Evolutionary conservation across 345 rosid genomes (phyloP).

Genomic region (Diplotaxis tenuifolia): DNA sequence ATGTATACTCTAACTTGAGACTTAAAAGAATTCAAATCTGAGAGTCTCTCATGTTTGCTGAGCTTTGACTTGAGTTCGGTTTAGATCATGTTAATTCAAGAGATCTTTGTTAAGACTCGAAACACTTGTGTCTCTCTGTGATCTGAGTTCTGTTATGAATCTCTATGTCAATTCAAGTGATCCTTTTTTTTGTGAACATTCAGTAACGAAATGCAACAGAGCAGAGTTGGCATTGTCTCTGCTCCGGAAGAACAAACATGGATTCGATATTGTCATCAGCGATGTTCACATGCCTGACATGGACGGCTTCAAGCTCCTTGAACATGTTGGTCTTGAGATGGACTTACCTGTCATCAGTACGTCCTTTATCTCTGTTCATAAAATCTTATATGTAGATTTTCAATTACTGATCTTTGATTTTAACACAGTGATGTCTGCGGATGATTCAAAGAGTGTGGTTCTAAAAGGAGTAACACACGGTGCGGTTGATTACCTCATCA

Average conservation of each 20-base stretch:
- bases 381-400: not conserved
- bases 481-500: conserved; percentile 76
- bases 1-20: not conserved
- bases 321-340: conserved; percentile 67
- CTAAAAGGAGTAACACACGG: conserved; percentile 82
- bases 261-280: conserved; percentile 76
- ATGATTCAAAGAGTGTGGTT: conserved; percentile 66
- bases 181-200: not conserved
- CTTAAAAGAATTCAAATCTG: conserved; percentile 23
- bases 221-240: conserved; percentile 70
- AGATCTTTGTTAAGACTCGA: not conserved
- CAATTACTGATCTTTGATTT: not conserved
- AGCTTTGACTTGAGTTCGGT: conserved; percentile 27
- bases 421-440: conserved; percentile 86
- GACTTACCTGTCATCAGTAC: conserved; percentile 89
- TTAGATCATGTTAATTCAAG: conserved; percentile 7
- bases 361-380: not conserved
- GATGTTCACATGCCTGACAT: conserved; percentile 94
- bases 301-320: conserved; percentile 89
- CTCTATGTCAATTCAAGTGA: not conserved
- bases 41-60: conserved; percentile 10
- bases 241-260: conserved; percentile 49
- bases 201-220: conserved; percentile 89
- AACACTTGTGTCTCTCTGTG: conserved; percentile 8
- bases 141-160: not conserved